Evolutionary conservation across 1,284 basidiomycete genomes (phyloP), one percentile per base, ranked within the genome.

Genomic region (Ustilago hordei): DNA sequence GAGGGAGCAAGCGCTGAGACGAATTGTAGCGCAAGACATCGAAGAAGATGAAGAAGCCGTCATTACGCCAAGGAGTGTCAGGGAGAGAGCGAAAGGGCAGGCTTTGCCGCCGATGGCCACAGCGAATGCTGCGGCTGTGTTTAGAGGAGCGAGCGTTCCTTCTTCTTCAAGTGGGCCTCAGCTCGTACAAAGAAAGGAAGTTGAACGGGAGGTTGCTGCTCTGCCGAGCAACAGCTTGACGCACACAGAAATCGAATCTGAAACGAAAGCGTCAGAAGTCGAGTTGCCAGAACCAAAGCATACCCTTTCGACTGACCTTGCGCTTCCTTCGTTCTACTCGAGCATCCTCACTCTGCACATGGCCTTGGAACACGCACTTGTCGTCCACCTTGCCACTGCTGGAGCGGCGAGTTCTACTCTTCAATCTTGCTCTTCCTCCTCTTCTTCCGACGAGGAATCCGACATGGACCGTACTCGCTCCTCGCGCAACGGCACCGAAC

Each of bases 321-420:
- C 76, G 1, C 60, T 85, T 2, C 81, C 81, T 0, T 50, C 64
- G 1, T 72, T 81, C 55, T 77, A 71, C n/a, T 63, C 80, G 41
- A 74, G 71, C 34, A 52, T 85, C 7, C 34, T 81, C 55, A 63
- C 75, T 5, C 66, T 79, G 4, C 83, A 85, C 36, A 64, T 67
- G 1, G 83, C 82, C 8, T 61, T 85, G 8, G 83, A 85, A 35
- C 82, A 84, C 38, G 75, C 79, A 12, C 67, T 85, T 3, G 76
- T 85, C 4, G 81, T 85, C 3, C 82, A 85, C 48, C 75, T 85
- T 38, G 82, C 83, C 19, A 84, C 83, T 2, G 61, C 74, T 0
- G 83, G 81, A 8, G 78, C 76, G 8, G 68, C 75, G 28, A 69
- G 64, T 19, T 75, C 78, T 12, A 70, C 77, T 0, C 53, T 78